Evolutionary conservation across 2,329 filamentous ascomycete genomes (phyloP), one percentile per base, ranked within the genome.

Genomic region (Colletotrichum lupini): DNA sequence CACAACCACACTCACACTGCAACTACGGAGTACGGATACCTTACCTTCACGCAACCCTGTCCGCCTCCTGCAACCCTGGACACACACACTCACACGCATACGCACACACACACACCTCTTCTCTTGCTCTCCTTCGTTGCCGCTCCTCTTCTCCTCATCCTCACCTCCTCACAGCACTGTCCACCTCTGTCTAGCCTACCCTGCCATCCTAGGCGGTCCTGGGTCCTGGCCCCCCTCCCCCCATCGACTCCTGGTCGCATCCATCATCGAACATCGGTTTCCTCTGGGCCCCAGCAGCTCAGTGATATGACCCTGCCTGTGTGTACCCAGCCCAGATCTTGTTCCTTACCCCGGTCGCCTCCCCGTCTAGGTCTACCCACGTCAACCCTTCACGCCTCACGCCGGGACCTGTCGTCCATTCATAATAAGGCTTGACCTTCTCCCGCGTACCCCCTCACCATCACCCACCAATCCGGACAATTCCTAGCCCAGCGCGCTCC

Each of bases 381-480:
- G 64, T 66, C 68, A 73, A 74, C 69, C 64, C 73, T 74, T 73
- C 60, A 73, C 73, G 65, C 72, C 69, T 67, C 68, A 61, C 53
- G 59, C 62, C 57, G 72, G 72, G 72, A 74, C 72, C 72, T 72
- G 67, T 74, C 72, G 68, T 72, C 67, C 68, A 72, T 74, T 74
- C 72, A 72, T 74, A 74, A 72, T 74, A 74, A 74, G 72, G 72
- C 72, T 74, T 72, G 68, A 74, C 72, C 67, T 72, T 72, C 72
- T 72, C 72, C 72, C 72, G 68, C 72, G 42, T 68, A 74, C 68
- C 72, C 68, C 68, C 72, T 67, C 62, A 70, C 57, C 72, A 16
- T 71, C 67, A 57, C 62, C 68, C 68, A 74, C 72, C 72, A 74
- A 72, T 74, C 72, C 72, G 68, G 68, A 72, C 57, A 67, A 42